Evolutionary conservation across 2,329 filamentous ascomycete species (phyloP).

Genomic region (Neoscytalidium dimidiatum): DNA sequence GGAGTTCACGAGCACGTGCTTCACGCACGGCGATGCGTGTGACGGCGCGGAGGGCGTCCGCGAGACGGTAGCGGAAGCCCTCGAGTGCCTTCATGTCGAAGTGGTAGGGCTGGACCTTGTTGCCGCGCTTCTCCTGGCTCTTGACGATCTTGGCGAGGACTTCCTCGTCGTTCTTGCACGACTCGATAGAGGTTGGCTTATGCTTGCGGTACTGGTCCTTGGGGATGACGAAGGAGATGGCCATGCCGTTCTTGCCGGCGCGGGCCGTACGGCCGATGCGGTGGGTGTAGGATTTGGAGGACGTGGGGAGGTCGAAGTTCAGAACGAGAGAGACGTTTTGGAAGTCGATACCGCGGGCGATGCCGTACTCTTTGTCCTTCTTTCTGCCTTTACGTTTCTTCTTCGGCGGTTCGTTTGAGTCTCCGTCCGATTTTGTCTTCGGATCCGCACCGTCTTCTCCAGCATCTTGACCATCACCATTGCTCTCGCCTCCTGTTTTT

Average conservation of each 20-base stretch:
- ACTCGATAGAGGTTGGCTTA: constrained; percentile 76
- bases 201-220: constrained; percentile 82
- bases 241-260: constrained; percentile 89
- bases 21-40: constrained; percentile 89
- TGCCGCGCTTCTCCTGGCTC: constrained; percentile 75
- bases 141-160: constrained; percentile 77
- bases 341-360: constrained; percentile 97
- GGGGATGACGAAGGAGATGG: constrained; percentile 92
- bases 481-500: constrained; percentile 25
- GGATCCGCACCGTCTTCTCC: constrained; percentile 42
- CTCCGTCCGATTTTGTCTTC: constrained; percentile 19
- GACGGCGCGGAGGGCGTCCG: constrained; percentile 85
- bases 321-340: constrained; percentile 80
- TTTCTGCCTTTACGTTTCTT: constrained; percentile 67
- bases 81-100: constrained; percentile 96
- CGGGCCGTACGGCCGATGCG: constrained; percentile 91
- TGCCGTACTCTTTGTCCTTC: constrained; percentile 83
- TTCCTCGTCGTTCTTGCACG: constrained; percentile 80
- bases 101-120: constrained; percentile 84
- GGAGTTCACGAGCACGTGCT: constrained; percentile 82
- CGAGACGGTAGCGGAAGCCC: constrained; percentile 91
- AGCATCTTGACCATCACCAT: constrained; percentile 32
- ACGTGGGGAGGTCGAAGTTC: constrained; percentile 92
- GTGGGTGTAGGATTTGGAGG: constrained; percentile 93
- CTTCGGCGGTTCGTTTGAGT: constrained; percentile 40